phyloP scores from a whole-genome alignment of 1,139 yeast genomes.

The Sugiyamaella paludigena region DNA sequence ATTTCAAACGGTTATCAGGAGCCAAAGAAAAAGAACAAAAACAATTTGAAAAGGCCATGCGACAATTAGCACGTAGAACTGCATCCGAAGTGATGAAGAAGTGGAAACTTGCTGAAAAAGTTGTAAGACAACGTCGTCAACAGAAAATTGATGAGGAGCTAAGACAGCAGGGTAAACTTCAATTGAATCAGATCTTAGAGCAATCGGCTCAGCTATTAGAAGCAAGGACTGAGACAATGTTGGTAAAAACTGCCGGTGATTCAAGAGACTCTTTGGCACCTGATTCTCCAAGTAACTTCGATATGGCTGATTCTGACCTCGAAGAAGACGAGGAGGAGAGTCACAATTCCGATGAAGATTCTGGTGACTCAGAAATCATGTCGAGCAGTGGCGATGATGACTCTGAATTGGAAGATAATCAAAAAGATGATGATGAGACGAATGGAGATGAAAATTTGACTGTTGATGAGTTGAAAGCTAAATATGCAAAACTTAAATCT shows the following conservation, averaged over 20 bases:
- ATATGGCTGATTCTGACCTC: conserved; percentile 28
- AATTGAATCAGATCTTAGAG: conserved; percentile 81
- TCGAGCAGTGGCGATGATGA: conserved; percentile 28
- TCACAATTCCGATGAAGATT: conserved; percentile 28
- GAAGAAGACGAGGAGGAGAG: conserved; percentile 28
- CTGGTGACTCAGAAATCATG: conserved; percentile 26
- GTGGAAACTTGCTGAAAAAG: conserved; percentile 90
- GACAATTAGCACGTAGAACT: conserved; percentile 71
- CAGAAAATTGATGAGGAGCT: conserved; percentile 43
- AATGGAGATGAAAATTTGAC: conserved; percentile 54
- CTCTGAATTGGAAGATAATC: conserved; percentile 38
- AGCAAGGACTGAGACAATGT: conserved; percentile 61
- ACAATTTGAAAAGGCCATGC: conserved; percentile 50
- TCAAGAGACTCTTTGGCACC: conserved; percentile 12
- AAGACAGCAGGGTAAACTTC: conserved; percentile 82
- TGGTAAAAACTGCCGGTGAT: conserved; percentile 23
- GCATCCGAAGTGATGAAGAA: conserved; percentile 83
- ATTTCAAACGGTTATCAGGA: conserved; percentile 81
- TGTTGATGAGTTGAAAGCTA: conserved; percentile 61
- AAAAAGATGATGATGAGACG: conserved; percentile 20
- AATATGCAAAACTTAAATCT: conserved; percentile 55
- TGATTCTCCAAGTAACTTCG: conserved; percentile 4
- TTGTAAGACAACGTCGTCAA: conserved; percentile 47
- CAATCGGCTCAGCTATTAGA: conserved; percentile 88
- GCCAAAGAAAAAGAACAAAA: conserved; percentile 82